Evolutionary conservation across 2,329 filamentous ascomycete genomes (phyloP).

Genomic region (Penicillium paneum): DNA sequence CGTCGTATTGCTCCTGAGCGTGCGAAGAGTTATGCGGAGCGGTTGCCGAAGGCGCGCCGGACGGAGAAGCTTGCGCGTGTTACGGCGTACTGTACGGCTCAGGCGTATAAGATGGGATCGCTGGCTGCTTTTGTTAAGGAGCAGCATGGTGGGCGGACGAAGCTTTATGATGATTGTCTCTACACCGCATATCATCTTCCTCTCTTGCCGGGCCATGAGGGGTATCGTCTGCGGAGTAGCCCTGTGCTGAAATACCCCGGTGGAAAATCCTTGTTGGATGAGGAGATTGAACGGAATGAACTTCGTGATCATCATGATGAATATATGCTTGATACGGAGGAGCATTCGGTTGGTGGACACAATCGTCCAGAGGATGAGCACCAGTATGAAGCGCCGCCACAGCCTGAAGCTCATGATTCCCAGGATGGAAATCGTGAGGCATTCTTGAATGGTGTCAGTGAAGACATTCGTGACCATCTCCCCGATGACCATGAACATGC

Average conservation of each 20-base stretch:
- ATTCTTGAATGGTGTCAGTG: conserved; percentile 14
- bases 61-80: conserved; percentile 84
- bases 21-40: conserved; percentile 90
- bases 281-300: conserved; percentile 95
- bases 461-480: conserved; percentile 10
- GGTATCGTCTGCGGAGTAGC: conserved; percentile 83
- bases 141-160: conserved; percentile 85
- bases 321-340: conserved; percentile 68
- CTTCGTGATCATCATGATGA: conserved; percentile 84
- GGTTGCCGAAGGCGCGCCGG: conserved; percentile 80
- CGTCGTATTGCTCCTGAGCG: conserved; percentile 47
- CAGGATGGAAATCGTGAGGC: conserved; percentile 9
- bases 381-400: conserved; percentile 16
- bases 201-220: conserved; percentile 77
- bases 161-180: conserved; percentile 95
- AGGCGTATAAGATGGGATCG: conserved; percentile 83
- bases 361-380: conserved; percentile 32
- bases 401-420: conserved; percentile 12
- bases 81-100: conserved; percentile 94
- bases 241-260: conserved; percentile 90
- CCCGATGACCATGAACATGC: conserved; percentile 8
- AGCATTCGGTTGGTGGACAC: conserved; percentile 43
- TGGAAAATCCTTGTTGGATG: conserved; percentile 85
- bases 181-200: conserved; percentile 95
- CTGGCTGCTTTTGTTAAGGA: conserved; percentile 87